A percentile compares a stretch with the other conserved stretches of the same genome.
phyloP scores from a whole-genome alignment of 225 moss, liverwort and hornwort genomes.

The Marchantia paleacea region DNA sequence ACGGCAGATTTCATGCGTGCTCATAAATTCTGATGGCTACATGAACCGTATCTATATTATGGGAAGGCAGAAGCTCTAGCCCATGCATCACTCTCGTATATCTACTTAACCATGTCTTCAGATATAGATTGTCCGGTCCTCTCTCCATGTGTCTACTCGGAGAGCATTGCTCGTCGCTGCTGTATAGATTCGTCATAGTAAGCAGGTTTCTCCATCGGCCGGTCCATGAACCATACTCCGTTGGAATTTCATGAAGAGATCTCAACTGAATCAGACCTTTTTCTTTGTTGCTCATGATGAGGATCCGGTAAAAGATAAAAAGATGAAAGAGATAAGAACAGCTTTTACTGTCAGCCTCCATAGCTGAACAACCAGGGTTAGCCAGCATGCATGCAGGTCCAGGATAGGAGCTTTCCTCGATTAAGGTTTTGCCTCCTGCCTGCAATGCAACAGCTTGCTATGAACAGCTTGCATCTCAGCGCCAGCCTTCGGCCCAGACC shows the following conservation, averaged over 20 bases:
- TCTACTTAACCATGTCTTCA: no score
- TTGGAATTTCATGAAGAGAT: background rate
- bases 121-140: no score
- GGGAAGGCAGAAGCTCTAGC: no score
- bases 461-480: background rate
- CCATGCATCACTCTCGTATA: no score
- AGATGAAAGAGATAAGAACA: background rate
- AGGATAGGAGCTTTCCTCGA: background rate
- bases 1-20: no score
- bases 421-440: background rate
- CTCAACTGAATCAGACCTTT: background rate
- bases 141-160: no score
- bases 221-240: background rate
- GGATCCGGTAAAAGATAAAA: background rate
- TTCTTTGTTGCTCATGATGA: background rate
- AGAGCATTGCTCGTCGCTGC: no score
- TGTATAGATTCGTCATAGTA: no score
- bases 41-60: no score
- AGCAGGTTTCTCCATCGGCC: no score
- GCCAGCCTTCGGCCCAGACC: background rate
- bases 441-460: background rate
- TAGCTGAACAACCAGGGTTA: background rate
- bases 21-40: no score
- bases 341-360: no score
- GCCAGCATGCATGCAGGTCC: background rate